Percentiles rank a stretch among this genome's conserved stretches.
phyloP scores from a whole-genome alignment of 2,329 filamentous ascomycete genomes.

The Aspergillus aculeatus region DNA sequence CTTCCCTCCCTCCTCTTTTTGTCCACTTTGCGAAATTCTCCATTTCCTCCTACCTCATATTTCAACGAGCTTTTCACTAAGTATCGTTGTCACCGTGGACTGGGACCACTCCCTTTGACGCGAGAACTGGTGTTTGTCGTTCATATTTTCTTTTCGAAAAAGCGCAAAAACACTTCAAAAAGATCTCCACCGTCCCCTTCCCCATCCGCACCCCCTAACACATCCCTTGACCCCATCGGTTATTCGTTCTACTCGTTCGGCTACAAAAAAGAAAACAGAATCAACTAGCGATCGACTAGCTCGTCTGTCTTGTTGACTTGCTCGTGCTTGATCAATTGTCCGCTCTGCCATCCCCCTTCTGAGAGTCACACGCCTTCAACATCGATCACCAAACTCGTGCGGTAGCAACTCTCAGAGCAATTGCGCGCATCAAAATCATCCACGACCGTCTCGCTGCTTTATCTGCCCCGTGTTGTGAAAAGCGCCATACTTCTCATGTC shows the following conservation, averaged over 20 bases:
- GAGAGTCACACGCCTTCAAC: no score
- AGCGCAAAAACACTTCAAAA: constrained; percentile 11
- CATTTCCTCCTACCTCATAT: constrained; percentile 19
- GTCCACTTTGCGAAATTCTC: background rate
- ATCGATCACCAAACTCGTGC: constrained; percentile 10
- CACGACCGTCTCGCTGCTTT: constrained; percentile 28
- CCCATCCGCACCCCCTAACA: constrained; percentile 10
- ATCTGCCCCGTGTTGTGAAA: constrained; percentile 26
- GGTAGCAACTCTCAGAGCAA: constrained; percentile 14
- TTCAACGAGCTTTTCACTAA: constrained; percentile 54
- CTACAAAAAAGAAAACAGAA: background rate
- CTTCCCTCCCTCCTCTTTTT: constrained; percentile 19
- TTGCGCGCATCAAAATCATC: constrained; percentile 11
- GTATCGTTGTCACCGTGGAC: constrained; percentile 45
- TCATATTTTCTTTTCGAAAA: constrained; percentile 12
- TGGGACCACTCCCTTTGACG: constrained; percentile 26
- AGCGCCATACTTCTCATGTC: constrained; percentile 34
- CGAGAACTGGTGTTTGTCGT: constrained; percentile 24
- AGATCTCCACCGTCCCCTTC: constrained; percentile 9
- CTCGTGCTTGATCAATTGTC: constrained; percentile 11
- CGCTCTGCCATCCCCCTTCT: constrained; percentile 1
- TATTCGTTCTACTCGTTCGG: background rate
- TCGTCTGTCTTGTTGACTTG: constrained; percentile 7
- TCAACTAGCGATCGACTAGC: constrained; percentile 1
- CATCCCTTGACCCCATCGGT: constrained; percentile 12